Evolutionary conservation across 768 basidiomycete species (phyloP).

Genomic region (Royoungia palumana): DNA sequence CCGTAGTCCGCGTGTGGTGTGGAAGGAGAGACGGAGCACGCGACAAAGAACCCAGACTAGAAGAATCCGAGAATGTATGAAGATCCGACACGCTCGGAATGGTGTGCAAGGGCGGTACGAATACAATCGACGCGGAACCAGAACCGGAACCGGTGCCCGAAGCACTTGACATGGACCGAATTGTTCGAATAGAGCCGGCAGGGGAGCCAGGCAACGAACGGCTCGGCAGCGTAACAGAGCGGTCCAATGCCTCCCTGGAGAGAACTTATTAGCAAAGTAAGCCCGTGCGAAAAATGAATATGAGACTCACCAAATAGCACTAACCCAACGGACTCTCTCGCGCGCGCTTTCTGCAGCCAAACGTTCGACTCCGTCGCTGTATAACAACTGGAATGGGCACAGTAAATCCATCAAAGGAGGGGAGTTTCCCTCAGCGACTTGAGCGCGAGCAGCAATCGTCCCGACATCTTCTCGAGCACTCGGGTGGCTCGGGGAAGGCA

Average conservation of each 20-base stretch:
- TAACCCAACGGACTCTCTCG: conserved; percentile 89
- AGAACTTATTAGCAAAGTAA: neutral
- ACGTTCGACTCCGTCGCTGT: conserved; percentile 85
- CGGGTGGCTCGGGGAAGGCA: conserved; percentile 78
- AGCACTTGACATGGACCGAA: conserved; percentile 48
- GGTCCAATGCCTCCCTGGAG: conserved; percentile 77
- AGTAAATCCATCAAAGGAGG: conserved; percentile 63
- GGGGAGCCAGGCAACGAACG: conserved; percentile 45
- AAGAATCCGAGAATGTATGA: conserved; percentile 41
- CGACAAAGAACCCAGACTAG: conserved; percentile 39
- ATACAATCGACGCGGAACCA: conserved; percentile 70
- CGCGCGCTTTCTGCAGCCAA: conserved; percentile 85
- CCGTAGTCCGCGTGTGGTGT: conserved; percentile 63
- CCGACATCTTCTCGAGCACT: conserved; percentile 84
- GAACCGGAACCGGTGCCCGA: conserved; percentile 35
- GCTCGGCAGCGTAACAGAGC: conserved; percentile 50
- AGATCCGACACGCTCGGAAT: conserved; percentile 72
- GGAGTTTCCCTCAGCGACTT: conserved; percentile 44
- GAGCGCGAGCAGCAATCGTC: conserved; percentile 70
- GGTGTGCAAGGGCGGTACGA: conserved; percentile 70
- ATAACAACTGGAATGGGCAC: conserved; percentile 89
- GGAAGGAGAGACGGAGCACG: conserved; percentile 49
- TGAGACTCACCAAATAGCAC: conserved; percentile 71
- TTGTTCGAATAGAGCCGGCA: conserved; percentile 64
- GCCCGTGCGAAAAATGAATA: neutral